Percentiles rank a stretch among this genome's conserved stretches.
These are phyloP conservation scores for Albizia julibrissin DNA, from an alignment of 306 rosid genomes.

Conservation along the genomic window DNA sequence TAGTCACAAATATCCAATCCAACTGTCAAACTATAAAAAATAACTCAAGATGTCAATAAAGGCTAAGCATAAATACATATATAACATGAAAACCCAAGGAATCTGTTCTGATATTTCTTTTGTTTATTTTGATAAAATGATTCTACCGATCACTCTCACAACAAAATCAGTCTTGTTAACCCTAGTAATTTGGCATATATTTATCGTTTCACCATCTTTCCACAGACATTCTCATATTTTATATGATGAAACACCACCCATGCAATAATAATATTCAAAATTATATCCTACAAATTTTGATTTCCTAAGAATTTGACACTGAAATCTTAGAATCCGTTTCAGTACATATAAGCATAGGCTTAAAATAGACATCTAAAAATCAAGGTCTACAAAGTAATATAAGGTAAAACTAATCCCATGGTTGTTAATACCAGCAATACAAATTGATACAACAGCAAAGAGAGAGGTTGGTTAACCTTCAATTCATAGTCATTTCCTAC, in stretches of 20 bases:
- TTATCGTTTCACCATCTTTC: background rate
- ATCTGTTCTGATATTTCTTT: background rate
- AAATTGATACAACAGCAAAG: background rate
- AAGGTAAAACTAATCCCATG: background rate
- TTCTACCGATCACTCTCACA: background rate
- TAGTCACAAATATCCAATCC: background rate
- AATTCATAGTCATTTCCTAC: conserved; percentile 22
- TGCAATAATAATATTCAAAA: background rate
- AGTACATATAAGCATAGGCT: conserved; percentile 13
- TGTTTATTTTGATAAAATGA: background rate
- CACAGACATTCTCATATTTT: background rate
- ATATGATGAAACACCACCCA: background rate
- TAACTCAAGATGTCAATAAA: background rate
- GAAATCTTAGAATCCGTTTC: conserved; percentile 7
- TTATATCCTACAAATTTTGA: background rate
- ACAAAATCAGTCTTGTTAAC: background rate
- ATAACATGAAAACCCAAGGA: background rate
- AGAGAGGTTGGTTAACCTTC: background rate
- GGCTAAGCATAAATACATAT: background rate
- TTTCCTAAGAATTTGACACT: background rate
- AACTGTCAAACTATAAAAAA: conserved; percentile 18
- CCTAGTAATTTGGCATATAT: background rate
- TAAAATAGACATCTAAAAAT: conserved; percentile 4
- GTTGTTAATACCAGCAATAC: background rate
- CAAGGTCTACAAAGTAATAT: background rate